These are phyloP conservation scores for Mortierella sp. DNA, from an alignment of 371 early-diverging fungal species.

Conservation along the genomic window DNA sequence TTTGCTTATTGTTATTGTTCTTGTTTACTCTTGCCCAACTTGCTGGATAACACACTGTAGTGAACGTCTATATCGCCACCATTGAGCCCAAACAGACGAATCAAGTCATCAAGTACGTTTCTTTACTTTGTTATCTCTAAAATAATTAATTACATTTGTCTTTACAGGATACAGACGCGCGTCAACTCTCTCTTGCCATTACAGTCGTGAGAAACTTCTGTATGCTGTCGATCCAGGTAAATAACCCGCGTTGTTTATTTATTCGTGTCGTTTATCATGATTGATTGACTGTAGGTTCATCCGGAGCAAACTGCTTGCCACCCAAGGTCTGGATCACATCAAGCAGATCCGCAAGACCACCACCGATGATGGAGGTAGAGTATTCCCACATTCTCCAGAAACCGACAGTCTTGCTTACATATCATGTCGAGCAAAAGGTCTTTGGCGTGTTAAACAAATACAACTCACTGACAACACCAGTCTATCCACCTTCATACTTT, in stretches of 20 bases:
- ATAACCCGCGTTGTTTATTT: neutral
- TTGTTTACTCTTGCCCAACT: neutral
- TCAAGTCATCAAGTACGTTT: constrained; percentile 43
- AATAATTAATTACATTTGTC: neutral
- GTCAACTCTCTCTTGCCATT: neutral
- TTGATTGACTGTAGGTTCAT: constrained; percentile 25
- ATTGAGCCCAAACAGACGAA: constrained; percentile 49
- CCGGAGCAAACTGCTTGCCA: constrained; percentile 33
- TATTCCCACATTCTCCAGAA: neutral
- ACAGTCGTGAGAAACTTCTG: neutral
- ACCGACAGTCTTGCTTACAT: neutral
- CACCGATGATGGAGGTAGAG: constrained; percentile 19
- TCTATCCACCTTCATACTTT: neutral
- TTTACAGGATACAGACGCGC: neutral
- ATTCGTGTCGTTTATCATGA: neutral
- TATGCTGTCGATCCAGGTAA: neutral
- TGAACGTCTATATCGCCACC: constrained; percentile 40
- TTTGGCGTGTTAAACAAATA: neutral
- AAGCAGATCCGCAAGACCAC: constrained; percentile 44
- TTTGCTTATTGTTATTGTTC: neutral
- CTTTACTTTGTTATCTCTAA: neutral
- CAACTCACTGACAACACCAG: neutral
- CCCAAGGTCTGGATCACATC: constrained; percentile 39
- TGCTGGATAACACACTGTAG: constrained; percentile 14
- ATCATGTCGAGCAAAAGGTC: neutral